Percentiles rank a stretch among this genome's conserved stretches.
Conservation (phyloP, 176 grass and related monocot species). For the Aechmea fasciata region DNA sequence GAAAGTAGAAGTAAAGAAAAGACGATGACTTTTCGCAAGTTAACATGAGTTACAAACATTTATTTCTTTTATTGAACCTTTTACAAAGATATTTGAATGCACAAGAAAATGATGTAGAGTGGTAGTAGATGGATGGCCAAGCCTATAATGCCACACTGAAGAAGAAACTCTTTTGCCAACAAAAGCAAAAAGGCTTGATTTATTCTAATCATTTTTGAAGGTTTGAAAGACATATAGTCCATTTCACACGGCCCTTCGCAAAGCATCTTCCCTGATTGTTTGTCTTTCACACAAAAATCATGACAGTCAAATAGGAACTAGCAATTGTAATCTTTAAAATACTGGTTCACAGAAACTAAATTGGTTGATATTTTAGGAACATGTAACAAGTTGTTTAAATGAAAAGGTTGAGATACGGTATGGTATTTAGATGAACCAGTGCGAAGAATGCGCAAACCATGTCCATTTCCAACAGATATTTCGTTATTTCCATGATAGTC, state of each 20-base stretch:
- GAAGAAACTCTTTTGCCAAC: neutral
- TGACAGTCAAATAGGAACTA: neutral
- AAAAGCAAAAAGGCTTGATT: neutral
- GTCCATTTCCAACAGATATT: neutral
- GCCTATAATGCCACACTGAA: neutral
- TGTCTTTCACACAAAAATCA: neutral
- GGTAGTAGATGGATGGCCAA: neutral
- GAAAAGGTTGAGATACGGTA: neutral
- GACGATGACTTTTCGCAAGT: neutral
- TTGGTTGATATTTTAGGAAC: neutral
- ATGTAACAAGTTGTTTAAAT: neutral
- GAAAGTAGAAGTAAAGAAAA: neutral
- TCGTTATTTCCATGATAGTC: neutral
- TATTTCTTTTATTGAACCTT: neutral
- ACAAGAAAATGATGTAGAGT: no score
- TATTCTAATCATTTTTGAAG: neutral
- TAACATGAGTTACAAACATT: neutral
- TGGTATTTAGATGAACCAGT: neutral
- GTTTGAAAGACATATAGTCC: neutral
- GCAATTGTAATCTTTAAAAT: neutral
- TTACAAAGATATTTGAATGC: no score
- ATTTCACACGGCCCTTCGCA: neutral
- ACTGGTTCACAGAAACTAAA: neutral
- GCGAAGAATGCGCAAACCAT: neutral
- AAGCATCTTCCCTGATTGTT: neutral